phyloP scores from a whole-genome alignment of 139 green algal species.

The Eudorina sp. region DNA sequence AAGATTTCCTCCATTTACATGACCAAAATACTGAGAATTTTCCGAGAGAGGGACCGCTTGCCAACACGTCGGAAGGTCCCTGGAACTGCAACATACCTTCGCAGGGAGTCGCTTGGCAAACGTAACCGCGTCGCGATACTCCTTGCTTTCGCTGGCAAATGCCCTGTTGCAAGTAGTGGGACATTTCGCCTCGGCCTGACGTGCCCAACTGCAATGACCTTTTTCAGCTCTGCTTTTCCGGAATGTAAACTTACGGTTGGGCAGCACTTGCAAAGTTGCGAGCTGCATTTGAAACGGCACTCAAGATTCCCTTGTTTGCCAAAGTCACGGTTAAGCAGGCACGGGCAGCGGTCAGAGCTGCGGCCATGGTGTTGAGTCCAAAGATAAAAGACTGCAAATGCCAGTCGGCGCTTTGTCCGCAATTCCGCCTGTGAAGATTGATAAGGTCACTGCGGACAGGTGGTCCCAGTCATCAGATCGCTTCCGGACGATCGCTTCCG shows the following conservation, averaged over 20 bases:
- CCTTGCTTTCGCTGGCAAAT: background rate
- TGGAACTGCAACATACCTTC: background rate
- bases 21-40: no score
- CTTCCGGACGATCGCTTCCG: no score
- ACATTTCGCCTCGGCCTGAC: background rate
- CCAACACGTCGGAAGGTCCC: no score
- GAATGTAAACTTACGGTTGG: slow-evolving; percentile 9
- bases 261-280: slow-evolving; percentile 14
- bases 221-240: background rate
- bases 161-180: background rate
- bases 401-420: no score
- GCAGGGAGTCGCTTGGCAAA: slow-evolving; percentile 17
- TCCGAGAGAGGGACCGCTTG: no score
- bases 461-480: no score
- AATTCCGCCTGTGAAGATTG: no score
- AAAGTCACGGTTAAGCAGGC: background rate
- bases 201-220: background rate
- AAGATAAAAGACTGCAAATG: background rate
- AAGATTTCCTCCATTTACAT: no score
- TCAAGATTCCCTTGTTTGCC: background rate
- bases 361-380: background rate
- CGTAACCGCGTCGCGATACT: background rate
- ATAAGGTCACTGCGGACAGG: no score
- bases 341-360: background rate
- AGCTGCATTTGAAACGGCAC: background rate